Conservation (phyloP, 1,284 basidiomycete genomes). For the Xerocomus amazonicus region DNA sequence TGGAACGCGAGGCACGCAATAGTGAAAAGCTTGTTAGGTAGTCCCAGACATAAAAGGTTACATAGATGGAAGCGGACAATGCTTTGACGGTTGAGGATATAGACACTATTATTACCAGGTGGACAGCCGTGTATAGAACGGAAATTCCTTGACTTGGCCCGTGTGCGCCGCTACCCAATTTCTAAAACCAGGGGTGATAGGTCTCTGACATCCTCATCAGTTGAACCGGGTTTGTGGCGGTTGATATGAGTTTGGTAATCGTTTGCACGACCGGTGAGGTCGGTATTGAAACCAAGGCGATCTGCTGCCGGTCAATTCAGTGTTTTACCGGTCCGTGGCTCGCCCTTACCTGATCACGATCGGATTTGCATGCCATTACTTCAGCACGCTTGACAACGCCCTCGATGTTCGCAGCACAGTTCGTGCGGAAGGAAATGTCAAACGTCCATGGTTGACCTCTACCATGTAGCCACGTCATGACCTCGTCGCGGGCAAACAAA, state of each 20-base stretch:
- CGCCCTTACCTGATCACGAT: constrained; percentile 68
- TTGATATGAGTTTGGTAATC: constrained; percentile 80
- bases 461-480: constrained; percentile 67
- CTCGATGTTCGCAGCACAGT: constrained; percentile 74
- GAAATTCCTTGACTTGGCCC: too few relatives aligned
- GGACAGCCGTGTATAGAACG: too few relatives aligned
- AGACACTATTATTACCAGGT: too few relatives aligned
- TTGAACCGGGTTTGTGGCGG: constrained; percentile 71
- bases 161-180: not conserved
- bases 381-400: constrained; percentile 84
- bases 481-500: constrained; percentile 92
- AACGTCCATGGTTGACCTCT: constrained; percentile 49
- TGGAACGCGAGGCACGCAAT: too few relatives aligned
- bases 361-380: constrained; percentile 79
- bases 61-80: too few relatives aligned
- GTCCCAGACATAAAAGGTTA: too few relatives aligned
- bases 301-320: constrained; percentile 31
- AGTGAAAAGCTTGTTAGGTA: too few relatives aligned
- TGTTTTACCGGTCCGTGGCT: not conserved
- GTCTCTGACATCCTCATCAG: constrained; percentile 79
- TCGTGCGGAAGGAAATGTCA: constrained; percentile 64
- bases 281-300: constrained; percentile 36
- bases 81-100: too few relatives aligned
- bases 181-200: constrained; percentile 81
- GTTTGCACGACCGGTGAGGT: constrained; percentile 72